These are phyloP conservation scores for Lasiodiplodia sp. DNA, from an alignment of 2,329 filamentous ascomycete genomes.

Conservation along the genomic window DNA sequence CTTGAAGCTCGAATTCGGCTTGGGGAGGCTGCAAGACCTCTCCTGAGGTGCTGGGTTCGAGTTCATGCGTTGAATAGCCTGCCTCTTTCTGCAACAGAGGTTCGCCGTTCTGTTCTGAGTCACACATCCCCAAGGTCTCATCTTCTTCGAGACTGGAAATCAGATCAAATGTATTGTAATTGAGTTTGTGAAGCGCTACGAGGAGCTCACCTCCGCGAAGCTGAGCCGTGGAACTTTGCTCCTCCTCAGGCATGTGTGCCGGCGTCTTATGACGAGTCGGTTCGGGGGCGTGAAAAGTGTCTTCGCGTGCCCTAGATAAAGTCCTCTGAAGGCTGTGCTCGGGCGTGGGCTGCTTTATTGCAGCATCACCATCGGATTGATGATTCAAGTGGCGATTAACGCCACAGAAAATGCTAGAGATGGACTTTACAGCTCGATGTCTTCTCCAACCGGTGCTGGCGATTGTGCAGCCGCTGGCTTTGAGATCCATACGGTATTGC, in stretches of 20 bases:
- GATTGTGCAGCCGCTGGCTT: neutral
- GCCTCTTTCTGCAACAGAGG: neutral
- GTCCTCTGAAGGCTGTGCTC: neutral
- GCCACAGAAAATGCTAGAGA: too few species aligned
- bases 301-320: neutral
- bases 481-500: neutral
- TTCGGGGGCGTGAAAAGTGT: neutral
- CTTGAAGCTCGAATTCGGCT: neutral
- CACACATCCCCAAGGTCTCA: neutral
- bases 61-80: neutral
- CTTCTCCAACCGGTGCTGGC: too few species aligned
- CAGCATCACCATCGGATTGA: neutral
- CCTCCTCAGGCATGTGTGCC: neutral
- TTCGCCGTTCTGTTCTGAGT: neutral
- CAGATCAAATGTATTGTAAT: neutral
- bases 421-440: too few species aligned
- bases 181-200: neutral
- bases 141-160: neutral
- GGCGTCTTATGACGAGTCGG: neutral
- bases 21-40: neutral
- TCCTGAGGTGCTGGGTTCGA: neutral
- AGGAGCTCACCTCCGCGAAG: neutral
- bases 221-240: neutral
- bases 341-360: neutral
- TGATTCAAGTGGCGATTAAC: neutral